phyloP scores from a whole-genome alignment of 2,329 filamentous ascomycete species.

The Geoglossum cookeanum region DNA sequence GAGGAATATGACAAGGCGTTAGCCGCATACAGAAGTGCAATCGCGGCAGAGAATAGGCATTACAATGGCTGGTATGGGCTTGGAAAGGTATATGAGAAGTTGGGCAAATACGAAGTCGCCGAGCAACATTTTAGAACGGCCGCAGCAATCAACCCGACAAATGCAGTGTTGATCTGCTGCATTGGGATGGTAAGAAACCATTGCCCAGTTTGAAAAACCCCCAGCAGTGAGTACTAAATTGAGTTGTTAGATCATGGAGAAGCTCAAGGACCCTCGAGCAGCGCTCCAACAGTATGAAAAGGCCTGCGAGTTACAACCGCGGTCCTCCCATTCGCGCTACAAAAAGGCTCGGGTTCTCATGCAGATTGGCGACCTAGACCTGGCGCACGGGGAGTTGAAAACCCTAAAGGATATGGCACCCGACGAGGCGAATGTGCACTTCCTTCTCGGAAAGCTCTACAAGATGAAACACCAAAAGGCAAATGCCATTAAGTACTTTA shows the following conservation, averaged over 20 bases:
- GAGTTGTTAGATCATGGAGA: slow-evolving; percentile 41
- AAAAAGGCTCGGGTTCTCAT: slow-evolving; percentile 81
- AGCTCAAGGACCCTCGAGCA: slow-evolving; percentile 60
- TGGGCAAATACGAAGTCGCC: slow-evolving; percentile 79
- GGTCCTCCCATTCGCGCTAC: slow-evolving; percentile 68
- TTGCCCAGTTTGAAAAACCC: neutral
- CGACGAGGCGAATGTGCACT: slow-evolving; percentile 91
- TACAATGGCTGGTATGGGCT: slow-evolving; percentile 97
- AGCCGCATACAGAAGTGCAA: slow-evolving; percentile 66
- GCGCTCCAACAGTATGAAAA: slow-evolving; percentile 67
- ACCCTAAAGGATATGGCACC: slow-evolving; percentile 81
- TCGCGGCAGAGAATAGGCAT: slow-evolving; percentile 70
- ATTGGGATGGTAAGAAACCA: slow-evolving; percentile 51
- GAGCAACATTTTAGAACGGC: slow-evolving; percentile 83
- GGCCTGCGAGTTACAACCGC: slow-evolving; percentile 65
- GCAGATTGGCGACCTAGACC: slow-evolving; percentile 47
- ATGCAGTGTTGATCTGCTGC: slow-evolving; percentile 79
- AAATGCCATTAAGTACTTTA: slow-evolving; percentile 81
- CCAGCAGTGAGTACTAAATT: neutral
- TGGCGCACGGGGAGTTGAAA: slow-evolving; percentile 65
- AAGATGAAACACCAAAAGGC: slow-evolving; percentile 40
- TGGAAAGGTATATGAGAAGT: slow-evolving; percentile 66
- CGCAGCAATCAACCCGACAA: slow-evolving; percentile 77
- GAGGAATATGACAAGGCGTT: slow-evolving; percentile 96
- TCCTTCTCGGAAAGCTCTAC: slow-evolving; percentile 64